Evolutionary conservation across 306 rosid species (phyloP).

Genomic region (Quercus wislizeni): DNA sequence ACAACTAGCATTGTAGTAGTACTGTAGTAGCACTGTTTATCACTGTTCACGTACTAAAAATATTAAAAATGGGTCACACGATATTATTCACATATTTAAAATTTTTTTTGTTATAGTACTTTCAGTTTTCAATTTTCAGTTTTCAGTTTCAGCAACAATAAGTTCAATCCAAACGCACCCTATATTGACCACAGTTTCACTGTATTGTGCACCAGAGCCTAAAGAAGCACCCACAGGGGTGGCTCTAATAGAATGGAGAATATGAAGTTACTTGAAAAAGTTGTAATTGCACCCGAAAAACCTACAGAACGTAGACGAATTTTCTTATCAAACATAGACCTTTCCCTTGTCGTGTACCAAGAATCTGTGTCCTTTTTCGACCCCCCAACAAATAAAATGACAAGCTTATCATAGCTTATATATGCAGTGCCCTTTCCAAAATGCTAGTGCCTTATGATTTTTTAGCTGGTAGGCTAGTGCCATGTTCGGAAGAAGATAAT

Average conservation of each 20-base stretch:
- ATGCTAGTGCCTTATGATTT: conserved; percentile 46
- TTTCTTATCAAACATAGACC: conserved; percentile 57
- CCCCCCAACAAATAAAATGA: conserved; percentile 33
- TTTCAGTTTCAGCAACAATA: no score
- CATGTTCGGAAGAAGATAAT: conserved; percentile 23
- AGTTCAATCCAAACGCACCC: no score
- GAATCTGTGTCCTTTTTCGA: conserved; percentile 54
- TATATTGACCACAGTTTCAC: no score
- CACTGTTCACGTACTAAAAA: no score
- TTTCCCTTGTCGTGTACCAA: conserved; percentile 50
- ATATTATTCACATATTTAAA: no score
- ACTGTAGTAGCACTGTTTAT: no score
- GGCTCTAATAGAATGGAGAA: conserved; percentile 14
- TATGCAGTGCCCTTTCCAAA: conserved; percentile 19
- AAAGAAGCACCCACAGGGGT: no score
- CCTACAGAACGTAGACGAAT: conserved; percentile 26
- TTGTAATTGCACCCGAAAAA: conserved; percentile 32
- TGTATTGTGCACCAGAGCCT: no score
- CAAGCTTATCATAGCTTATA: conserved; percentile 24
- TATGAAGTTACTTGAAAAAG: conserved; percentile 43
- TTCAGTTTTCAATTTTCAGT: no score
- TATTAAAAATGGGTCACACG: no score
- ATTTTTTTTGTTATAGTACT: rapidly evolving
- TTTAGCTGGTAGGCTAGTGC: conserved; percentile 44
- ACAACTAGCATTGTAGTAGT: no score